Percentiles rank a stretch among this genome's conserved stretches.
These are phyloP conservation scores for Pseudomassariella vexata DNA, from an alignment of 2,329 filamentous ascomycete species.

Conservation along the genomic window DNA sequence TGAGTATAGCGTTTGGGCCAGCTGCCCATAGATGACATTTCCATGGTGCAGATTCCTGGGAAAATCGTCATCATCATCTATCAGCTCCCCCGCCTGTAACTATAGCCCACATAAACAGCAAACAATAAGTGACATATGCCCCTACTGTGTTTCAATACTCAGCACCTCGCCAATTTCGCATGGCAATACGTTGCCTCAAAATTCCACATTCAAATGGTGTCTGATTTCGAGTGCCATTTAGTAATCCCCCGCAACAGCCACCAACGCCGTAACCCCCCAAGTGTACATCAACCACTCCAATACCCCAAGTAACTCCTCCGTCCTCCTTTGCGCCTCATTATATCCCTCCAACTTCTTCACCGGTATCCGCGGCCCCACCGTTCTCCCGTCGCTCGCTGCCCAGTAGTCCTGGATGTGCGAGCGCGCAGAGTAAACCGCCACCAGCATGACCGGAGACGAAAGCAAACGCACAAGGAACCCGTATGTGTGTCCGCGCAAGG, in stretches of 20 bases:
- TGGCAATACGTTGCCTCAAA: too few relatives aligned
- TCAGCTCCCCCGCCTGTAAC: too few relatives aligned
- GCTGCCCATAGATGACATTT: too few relatives aligned
- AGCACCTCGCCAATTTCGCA: too few relatives aligned
- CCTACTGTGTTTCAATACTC: too few relatives aligned
- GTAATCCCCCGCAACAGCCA: conserved; percentile 15
- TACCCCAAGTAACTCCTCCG: conserved; percentile 14
- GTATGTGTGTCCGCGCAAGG: conserved; percentile 6
- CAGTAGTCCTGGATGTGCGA: conserved; percentile 16
- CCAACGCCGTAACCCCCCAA: conserved; percentile 14
- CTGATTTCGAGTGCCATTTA: too few relatives aligned
- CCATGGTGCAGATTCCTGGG: too few relatives aligned
- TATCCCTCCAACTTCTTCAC: conserved; percentile 20
- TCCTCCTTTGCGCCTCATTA: conserved; percentile 18
- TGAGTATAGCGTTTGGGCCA: too few relatives aligned
- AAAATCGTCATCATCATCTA: too few relatives aligned
- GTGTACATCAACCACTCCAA: conserved; percentile 15
- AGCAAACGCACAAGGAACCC: conserved; percentile 11
- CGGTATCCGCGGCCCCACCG: conserved; percentile 12
- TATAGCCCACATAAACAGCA: too few relatives aligned
- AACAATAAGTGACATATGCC: too few relatives aligned
- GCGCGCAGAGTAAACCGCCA: conserved; percentile 12
- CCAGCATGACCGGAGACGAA: conserved; percentile 10
- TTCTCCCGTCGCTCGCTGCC: conserved; percentile 12
- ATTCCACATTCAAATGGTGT: too few relatives aligned